Conservation (phyloP, 2,329 filamentous ascomycete species). For the Phialophora macrospora region DNA sequence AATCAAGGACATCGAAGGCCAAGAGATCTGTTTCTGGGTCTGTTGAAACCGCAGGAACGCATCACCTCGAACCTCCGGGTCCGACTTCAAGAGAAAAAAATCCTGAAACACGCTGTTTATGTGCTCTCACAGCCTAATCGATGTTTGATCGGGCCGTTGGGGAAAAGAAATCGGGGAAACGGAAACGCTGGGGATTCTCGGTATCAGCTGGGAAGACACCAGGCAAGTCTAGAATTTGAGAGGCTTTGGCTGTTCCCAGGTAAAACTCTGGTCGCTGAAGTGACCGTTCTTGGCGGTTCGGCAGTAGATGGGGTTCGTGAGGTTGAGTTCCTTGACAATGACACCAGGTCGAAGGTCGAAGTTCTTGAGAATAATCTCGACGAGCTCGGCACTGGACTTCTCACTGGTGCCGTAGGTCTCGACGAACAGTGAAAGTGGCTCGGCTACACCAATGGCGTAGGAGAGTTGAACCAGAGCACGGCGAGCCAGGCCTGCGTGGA, state of each 20-base stretch:
- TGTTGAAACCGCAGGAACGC: conserved; percentile 35
- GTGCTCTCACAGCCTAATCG: background rate
- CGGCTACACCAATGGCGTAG: conserved; percentile 97
- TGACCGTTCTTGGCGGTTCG: conserved; percentile 99
- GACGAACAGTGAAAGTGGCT: conserved; percentile 97
- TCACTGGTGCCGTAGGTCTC: conserved; percentile 95
- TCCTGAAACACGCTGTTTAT: conserved; percentile 14
- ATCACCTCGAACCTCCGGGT: conserved; percentile 10
- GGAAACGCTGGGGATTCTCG: conserved; percentile 13
- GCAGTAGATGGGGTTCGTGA: conserved; percentile 96
- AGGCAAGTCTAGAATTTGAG: conserved; percentile 76
- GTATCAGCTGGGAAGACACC: conserved; percentile 10
- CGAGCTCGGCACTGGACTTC: conserved; percentile 88
- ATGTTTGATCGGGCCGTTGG: conserved; percentile 8
- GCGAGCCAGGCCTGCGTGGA: conserved; percentile 84
- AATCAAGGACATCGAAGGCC: conserved; percentile 13
- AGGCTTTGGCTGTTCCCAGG: conserved; percentile 96
- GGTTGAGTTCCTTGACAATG: conserved; percentile 95
- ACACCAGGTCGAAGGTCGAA: conserved; percentile 98
- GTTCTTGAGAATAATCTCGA: conserved; percentile 92
- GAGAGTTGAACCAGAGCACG: conserved; percentile 96
- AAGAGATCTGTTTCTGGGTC: conserved; percentile 21
- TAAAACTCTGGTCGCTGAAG: conserved; percentile 98
- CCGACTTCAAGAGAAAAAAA: background rate
- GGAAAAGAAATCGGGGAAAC: background rate